These are phyloP conservation scores for Ilyonectria robusta DNA, from an alignment of 2,329 filamentous ascomycete species.

Conservation along the genomic window DNA sequence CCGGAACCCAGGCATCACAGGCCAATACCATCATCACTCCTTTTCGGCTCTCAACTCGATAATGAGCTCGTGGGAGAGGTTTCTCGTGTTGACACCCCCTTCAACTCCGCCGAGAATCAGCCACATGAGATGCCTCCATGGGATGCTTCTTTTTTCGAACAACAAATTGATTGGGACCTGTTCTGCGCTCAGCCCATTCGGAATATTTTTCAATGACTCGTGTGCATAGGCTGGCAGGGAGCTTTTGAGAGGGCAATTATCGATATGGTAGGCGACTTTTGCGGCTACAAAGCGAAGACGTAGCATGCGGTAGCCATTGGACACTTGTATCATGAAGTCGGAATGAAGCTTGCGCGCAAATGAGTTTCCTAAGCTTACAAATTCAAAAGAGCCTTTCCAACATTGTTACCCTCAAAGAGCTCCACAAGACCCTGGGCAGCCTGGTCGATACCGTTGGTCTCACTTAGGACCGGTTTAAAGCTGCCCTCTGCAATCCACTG, in stretches of 20 bases:
- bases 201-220: neutral
- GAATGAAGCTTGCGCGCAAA: too few species aligned
- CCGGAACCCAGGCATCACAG: neutral
- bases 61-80: neutral
- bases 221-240: neutral
- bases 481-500: conserved; percentile 82
- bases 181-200: neutral
- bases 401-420: conserved; percentile 80
- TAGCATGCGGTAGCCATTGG: too few species aligned
- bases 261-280: neutral
- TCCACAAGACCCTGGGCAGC: conserved; percentile 79
- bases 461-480: conserved; percentile 77
- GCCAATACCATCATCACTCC: too few species aligned
- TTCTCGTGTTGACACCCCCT: neutral
- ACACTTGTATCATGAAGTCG: too few species aligned
- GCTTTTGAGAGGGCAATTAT: neutral
- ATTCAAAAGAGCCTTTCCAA: conserved; percentile 20
- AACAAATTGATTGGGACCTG: conserved; percentile 13
- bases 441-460: conserved; percentile 84
- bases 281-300: too few species aligned
- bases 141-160: conserved; percentile 12
- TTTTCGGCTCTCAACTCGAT: neutral
- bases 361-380: neutral
- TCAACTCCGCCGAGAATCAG: neutral
- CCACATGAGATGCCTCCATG: neutral